These are phyloP conservation scores for Vairimorpha ceranae DNA, from an alignment of 371 early-diverging fungal species.

Conservation along the genomic window DNA sequence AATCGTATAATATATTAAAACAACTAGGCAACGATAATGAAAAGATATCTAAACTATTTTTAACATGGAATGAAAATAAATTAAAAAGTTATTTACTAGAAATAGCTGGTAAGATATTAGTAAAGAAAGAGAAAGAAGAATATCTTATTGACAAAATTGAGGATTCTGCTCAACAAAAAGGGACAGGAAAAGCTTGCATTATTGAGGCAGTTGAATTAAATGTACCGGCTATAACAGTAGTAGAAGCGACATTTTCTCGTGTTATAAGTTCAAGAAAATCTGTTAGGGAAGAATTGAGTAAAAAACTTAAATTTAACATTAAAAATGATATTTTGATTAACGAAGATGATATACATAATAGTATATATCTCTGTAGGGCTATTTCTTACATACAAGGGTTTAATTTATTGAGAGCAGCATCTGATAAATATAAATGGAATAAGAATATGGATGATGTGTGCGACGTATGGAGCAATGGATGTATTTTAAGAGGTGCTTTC, in stretches of 20 bases:
- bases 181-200: constrained; percentile 96
- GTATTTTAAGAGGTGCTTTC: constrained; percentile 75
- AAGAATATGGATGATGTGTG: constrained; percentile 86
- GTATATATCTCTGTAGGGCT: constrained; percentile 86
- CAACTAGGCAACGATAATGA: constrained; percentile 71
- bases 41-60: constrained; percentile 77
- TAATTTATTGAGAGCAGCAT: constrained; percentile 88
- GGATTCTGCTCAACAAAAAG: constrained; percentile 91
- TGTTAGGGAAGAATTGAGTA: constrained; percentile 76
- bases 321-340: constrained; percentile 64
- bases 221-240: constrained; percentile 83
- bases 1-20: constrained; percentile 83
- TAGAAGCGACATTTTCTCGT: constrained; percentile 90
- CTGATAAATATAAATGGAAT: constrained; percentile 80
- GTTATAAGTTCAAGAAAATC: constrained; percentile 84
- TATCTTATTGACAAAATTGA: constrained; percentile 83
- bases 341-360: constrained; percentile 69
- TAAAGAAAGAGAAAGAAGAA: constrained; percentile 72
- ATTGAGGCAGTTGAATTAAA: constrained; percentile 81
- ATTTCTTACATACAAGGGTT: constrained; percentile 96
- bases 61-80: constrained; percentile 79
- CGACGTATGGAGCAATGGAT: constrained; percentile 95
- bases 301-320: constrained; percentile 63
- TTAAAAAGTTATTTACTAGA: constrained; percentile 91
- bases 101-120: constrained; percentile 80